phyloP scores from a whole-genome alignment of 2,329 filamentous ascomycete genomes.

The Calonectria crousiana region DNA sequence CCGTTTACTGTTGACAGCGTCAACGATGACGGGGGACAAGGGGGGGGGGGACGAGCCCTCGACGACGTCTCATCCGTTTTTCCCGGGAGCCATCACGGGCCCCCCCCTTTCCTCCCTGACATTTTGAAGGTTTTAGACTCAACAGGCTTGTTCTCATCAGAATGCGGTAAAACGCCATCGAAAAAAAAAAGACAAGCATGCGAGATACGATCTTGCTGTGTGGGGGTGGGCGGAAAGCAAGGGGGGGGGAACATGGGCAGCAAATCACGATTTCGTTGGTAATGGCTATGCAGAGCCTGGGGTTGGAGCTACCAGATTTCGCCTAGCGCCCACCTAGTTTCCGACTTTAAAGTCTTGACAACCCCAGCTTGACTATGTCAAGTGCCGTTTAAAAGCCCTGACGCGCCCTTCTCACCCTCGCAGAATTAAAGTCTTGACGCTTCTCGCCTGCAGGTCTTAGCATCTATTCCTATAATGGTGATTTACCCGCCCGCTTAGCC shows the following conservation, averaged over 20 bases:
- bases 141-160: background rate
- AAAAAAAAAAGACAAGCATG: background rate
- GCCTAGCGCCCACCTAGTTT: slow-evolving; percentile 8
- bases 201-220: background rate
- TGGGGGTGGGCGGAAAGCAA: background rate
- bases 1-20: background rate
- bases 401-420: background rate
- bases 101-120: background rate
- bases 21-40: no score
- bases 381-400: background rate
- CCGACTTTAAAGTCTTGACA: slow-evolving; percentile 11
- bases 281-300: background rate
- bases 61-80: background rate
- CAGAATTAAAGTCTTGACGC: background rate
- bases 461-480: background rate
- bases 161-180: background rate
- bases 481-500: background rate
- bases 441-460: slow-evolving; percentile 3
- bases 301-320: slow-evolving; percentile 4
- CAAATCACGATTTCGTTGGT: slow-evolving; percentile 1
- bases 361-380: background rate
- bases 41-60: background rate
- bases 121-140: background rate
- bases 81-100: background rate
- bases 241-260: background rate